phyloP scores from a whole-genome alignment of 129 eudicot genomes.

The Logfia minima region DNA sequence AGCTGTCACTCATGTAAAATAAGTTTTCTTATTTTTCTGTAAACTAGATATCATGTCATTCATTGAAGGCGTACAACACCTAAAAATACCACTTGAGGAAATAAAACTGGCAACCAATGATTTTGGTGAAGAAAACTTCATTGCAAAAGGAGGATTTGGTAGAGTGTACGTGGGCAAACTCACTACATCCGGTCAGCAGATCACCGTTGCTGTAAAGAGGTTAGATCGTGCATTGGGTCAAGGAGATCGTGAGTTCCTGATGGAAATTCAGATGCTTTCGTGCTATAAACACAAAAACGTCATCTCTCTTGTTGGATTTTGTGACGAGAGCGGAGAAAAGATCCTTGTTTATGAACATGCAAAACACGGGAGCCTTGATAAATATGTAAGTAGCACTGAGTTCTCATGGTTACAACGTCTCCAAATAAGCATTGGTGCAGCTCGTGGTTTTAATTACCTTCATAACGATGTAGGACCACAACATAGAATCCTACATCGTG shows the following conservation, averaged over 20 bases:
- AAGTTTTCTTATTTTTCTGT: too few relatives aligned
- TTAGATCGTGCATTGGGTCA: not conserved
- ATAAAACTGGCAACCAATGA: not conserved
- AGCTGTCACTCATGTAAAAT: too few relatives aligned
- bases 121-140: not conserved
- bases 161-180: not conserved
- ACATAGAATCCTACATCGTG: not conserved
- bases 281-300: not conserved
- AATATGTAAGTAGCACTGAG: not conserved
- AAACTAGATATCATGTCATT: too few relatives aligned
- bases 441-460: not conserved
- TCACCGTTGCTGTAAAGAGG: not conserved
- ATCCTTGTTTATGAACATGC: not conserved
- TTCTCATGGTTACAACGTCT: not conserved
- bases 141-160: not conserved
- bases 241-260: not conserved
- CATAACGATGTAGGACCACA: not conserved
- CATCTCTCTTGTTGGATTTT: not conserved
- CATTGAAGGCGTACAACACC: too few relatives aligned
- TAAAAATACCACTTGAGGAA: not conserved
- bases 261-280: not conserved
- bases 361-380: not conserved
- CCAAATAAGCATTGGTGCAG: not conserved
- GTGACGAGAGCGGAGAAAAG: not conserved
- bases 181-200: not conserved